Evolutionary conservation across 176 grass and related monocot species (phyloP).

Genomic region (Ananas comosus): DNA sequence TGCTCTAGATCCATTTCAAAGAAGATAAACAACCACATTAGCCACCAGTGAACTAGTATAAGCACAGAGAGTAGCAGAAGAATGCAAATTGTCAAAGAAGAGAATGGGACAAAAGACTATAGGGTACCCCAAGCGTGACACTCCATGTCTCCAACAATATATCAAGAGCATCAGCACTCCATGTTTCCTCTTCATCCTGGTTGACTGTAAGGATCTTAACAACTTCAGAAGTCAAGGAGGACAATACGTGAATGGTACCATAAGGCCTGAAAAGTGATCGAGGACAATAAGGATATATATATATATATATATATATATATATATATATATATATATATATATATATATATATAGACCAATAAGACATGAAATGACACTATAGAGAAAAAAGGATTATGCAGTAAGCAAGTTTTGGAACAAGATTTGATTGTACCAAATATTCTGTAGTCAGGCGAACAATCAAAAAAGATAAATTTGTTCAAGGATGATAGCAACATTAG

Average conservation of each 20-base stretch:
- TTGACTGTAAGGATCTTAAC: constrained; percentile 59
- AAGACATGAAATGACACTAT: neutral
- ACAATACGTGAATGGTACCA: constrained; percentile 74
- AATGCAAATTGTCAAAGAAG: neutral
- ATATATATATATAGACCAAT: neutral
- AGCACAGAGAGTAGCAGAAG: neutral
- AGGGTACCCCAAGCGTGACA: constrained; percentile 76
- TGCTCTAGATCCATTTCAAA: neutral
- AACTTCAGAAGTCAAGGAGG: constrained; percentile 79
- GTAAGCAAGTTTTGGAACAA: neutral
- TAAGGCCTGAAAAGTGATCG: constrained; percentile 44
- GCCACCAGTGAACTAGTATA: neutral
- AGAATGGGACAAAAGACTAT: constrained; percentile 14
- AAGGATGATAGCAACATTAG: neutral
- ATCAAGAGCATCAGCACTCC: constrained; percentile 78
- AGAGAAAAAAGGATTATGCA: neutral
- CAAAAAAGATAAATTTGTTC: neutral
- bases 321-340: neutral
- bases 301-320: neutral
- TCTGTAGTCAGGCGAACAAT: neutral
- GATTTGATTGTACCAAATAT: neutral
- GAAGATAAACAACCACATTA: neutral
- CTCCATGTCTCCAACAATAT: constrained; percentile 96
- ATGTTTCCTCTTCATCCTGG: constrained; percentile 79
- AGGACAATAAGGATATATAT: neutral